A percentile compares a stretch with the other conserved stretches of the same genome.
Evolutionary conservation across 768 basidiomycete genomes (phyloP).

Genomic region (Hericium coralloides): DNA sequence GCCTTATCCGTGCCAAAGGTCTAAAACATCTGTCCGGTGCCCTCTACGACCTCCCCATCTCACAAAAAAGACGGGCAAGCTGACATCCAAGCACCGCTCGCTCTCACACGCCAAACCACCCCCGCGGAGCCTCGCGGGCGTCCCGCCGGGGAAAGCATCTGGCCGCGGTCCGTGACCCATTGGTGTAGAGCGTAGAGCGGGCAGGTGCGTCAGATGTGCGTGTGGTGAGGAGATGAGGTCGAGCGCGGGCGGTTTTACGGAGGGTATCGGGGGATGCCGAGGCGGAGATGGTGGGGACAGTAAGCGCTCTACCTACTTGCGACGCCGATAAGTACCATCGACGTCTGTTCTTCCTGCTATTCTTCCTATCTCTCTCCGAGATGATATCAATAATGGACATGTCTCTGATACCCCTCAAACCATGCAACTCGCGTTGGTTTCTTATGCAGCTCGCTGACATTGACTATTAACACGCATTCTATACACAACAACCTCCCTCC

Average conservation of each 20-base stretch:
- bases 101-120: slow-evolving; percentile 25
- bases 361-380: not conserved
- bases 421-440: not conserved
- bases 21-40: slow-evolving; percentile 14
- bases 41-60: slow-evolving; percentile 22
- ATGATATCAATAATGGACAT: not conserved
- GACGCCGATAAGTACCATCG: too few species aligned
- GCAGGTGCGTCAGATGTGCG: slow-evolving; percentile 33
- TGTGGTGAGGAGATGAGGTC: slow-evolving; percentile 22
- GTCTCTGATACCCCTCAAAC: not conserved
- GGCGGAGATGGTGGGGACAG: not conserved
- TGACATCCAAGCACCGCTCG: slow-evolving; percentile 17
- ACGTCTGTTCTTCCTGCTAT: not conserved
- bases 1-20: too few species aligned
- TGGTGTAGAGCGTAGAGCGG: slow-evolving; percentile 17
- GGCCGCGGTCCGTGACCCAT: slow-evolving; percentile 16
- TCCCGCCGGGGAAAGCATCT: slow-evolving; percentile 21
- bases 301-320: too few species aligned
- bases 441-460: not conserved
- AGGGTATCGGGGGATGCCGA: not conserved
- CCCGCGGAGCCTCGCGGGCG: slow-evolving; percentile 21
- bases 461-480: not conserved
- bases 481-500: not conserved
- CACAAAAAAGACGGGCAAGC: slow-evolving; percentile 12
- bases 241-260: not conserved